Evolutionary conservation across 169 alveolate species (phyloP).

Genomic region (Pseudocohnilembus persalinus): DNA sequence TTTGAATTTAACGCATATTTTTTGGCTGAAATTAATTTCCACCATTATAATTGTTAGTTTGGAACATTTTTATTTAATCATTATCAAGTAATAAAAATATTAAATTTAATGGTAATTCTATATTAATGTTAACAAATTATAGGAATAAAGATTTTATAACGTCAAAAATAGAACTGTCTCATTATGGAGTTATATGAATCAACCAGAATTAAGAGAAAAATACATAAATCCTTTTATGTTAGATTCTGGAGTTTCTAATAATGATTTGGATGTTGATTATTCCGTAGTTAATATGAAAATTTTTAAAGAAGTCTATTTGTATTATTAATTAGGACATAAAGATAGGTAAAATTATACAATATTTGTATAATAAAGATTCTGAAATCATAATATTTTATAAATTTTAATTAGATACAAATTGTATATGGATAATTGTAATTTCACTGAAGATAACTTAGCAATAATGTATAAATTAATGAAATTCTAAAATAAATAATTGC

Average conservation of each 20-base stretch:
- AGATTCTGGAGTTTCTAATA: neutral
- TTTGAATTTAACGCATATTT: conserved; percentile 82
- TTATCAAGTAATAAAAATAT: conserved; percentile 33
- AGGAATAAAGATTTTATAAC: conserved; percentile 9
- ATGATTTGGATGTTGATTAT: neutral
- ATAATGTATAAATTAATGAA: neutral
- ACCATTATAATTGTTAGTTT: conserved; percentile 68
- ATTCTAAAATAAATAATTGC: no score
- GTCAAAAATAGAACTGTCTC: conserved; percentile 56
- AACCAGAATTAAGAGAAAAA: neutral
- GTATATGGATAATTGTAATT: neutral
- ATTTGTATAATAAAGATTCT: no score
- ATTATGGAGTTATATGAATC: conserved; percentile 51
- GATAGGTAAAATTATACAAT: neutral
- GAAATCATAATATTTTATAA: no score
- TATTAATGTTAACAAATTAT: conserved; percentile 8
- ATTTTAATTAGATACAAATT: neutral
- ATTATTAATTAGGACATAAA: neutral
- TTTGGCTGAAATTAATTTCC: conserved; percentile 68
- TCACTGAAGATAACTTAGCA: neutral
- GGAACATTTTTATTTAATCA: conserved; percentile 85
- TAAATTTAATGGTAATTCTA: no score
- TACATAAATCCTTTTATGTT: conserved; percentile 15
- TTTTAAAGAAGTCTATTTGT: neutral
- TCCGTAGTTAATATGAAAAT: neutral